Evolutionary conservation across 768 basidiomycete genomes (phyloP).

Genomic region (Lanmaoa pseudosensibilis): DNA sequence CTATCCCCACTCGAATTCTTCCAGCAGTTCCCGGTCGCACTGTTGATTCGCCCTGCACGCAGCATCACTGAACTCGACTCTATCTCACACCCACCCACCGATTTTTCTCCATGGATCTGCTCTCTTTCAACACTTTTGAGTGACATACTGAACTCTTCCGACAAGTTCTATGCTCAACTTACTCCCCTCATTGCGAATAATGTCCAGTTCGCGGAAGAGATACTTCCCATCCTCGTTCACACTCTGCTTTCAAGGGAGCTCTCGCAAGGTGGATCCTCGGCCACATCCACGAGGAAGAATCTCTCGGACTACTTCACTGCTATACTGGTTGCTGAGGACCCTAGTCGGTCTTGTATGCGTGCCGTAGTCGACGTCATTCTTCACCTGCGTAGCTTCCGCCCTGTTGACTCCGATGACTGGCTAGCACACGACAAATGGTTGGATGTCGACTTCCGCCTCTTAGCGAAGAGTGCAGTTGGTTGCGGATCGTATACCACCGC

Average conservation of each 20-base stretch:
- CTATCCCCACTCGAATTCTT: slow-evolving; percentile 50
- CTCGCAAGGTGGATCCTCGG: slow-evolving; percentile 5
- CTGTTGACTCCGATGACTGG: slow-evolving; percentile 37
- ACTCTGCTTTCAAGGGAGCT: slow-evolving; percentile 47
- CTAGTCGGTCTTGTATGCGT: slow-evolving; percentile 46
- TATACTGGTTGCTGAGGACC: slow-evolving; percentile 28
- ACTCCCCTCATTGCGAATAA: slow-evolving; percentile 55
- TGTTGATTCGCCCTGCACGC: slow-evolving; percentile 32
- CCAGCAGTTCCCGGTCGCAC: slow-evolving; percentile 41
- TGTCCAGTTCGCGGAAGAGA: slow-evolving; percentile 56
- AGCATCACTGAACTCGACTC: slow-evolving; percentile 40
- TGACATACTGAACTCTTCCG: slow-evolving; percentile 52
- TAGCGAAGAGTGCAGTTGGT: slow-evolving; percentile 69
- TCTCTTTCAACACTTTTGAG: slow-evolving; percentile 55
- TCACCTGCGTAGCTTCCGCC: slow-evolving; percentile 71
- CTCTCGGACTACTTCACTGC: slow-evolving; percentile 25
- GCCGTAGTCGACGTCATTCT: slow-evolving; percentile 74
- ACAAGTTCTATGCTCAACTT: slow-evolving; percentile 71
- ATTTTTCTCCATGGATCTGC: slow-evolving; percentile 66
- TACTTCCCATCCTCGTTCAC: slow-evolving; percentile 78
- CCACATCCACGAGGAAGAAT: slow-evolving; percentile 15
- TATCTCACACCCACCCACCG: slow-evolving; percentile 38
- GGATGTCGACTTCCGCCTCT: slow-evolving; percentile 64
- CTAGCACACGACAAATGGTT: slow-evolving; percentile 81
- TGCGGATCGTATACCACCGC: slow-evolving; percentile 90